Conservation (phyloP, 2,329 filamentous ascomycete genomes). For the Fusarium phyllophilum region DNA sequence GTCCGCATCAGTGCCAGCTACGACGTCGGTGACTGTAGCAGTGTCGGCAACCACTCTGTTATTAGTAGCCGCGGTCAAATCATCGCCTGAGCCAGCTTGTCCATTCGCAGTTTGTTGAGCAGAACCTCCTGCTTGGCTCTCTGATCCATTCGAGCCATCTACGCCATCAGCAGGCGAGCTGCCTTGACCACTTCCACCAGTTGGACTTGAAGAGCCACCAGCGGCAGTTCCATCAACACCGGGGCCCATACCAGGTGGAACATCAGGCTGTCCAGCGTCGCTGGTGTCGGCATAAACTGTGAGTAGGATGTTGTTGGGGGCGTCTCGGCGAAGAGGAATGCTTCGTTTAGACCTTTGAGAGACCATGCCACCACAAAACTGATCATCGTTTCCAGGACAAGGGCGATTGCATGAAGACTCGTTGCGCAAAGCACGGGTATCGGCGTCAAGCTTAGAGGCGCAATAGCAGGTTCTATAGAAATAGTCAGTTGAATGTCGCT, state of each 20-base stretch:
- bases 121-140: background rate
- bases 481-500: background rate
- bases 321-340: slow-evolving; percentile 40
- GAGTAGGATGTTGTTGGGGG: slow-evolving; percentile 49
- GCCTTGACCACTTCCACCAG: background rate
- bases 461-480: slow-evolving; percentile 56
- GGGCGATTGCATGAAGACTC: slow-evolving; percentile 47
- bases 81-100: background rate
- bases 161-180: background rate
- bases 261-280: slow-evolving; percentile 41
- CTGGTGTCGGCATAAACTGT: slow-evolving; percentile 56
- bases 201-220: background rate
- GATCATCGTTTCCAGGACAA: slow-evolving; percentile 54
- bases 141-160: background rate
- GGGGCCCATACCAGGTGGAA: slow-evolving; percentile 50
- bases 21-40: background rate
- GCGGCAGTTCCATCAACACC: background rate
- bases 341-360: slow-evolving; percentile 14
- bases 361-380: slow-evolving; percentile 56
- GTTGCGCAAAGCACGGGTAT: slow-evolving; percentile 49
- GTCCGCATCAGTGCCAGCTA: background rate
- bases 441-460: slow-evolving; percentile 52
- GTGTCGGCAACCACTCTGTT: background rate
- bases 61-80: background rate
- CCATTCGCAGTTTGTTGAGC: background rate